Evolutionary conservation across 2,329 filamentous ascomycete genomes (phyloP).

Genomic region (Paracoccidioides lutzii): DNA sequence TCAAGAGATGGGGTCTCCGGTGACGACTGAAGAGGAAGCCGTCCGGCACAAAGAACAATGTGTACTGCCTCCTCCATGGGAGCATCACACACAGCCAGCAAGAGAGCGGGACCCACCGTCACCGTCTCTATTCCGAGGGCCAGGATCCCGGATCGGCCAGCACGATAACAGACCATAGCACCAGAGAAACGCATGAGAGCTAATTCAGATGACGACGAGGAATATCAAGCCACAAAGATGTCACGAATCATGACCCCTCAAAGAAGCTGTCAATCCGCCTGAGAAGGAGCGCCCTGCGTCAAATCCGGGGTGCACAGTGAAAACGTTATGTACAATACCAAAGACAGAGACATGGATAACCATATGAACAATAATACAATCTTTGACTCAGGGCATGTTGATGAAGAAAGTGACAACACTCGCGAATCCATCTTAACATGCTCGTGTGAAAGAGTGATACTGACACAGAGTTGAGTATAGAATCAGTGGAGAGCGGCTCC

Average conservation of each 20-base stretch:
- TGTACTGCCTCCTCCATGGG: conserved; percentile 8
- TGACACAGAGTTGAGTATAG: not conserved
- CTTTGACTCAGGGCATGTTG: not conserved
- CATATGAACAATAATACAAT: too few relatives aligned
- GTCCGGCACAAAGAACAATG: conserved; percentile 8
- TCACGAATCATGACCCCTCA: not conserved
- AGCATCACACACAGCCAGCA: not conserved
- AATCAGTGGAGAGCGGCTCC: conserved; percentile 1
- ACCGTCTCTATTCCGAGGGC: not conserved
- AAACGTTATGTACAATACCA: too few relatives aligned
- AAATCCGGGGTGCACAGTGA: not conserved
- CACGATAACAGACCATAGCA: not conserved
- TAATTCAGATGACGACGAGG: not conserved
- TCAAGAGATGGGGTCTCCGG: conserved; percentile 8
- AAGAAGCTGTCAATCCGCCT: not conserved
- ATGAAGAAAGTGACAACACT: not conserved
- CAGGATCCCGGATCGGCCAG: not conserved
- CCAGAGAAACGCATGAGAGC: not conserved
- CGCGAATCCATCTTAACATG: too few relatives aligned
- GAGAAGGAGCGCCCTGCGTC: not conserved
- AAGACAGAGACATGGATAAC: too few relatives aligned
- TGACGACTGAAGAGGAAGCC: conserved; percentile 7
- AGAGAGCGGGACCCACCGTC: not conserved
- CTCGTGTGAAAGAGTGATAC: conserved; percentile 1
- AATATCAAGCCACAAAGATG: not conserved